Evolutionary conservation across 108 stramenopile genomes (phyloP), one percentile per base, ranked within the genome.

Genomic region (Fragilaria crotonensis): DNA sequence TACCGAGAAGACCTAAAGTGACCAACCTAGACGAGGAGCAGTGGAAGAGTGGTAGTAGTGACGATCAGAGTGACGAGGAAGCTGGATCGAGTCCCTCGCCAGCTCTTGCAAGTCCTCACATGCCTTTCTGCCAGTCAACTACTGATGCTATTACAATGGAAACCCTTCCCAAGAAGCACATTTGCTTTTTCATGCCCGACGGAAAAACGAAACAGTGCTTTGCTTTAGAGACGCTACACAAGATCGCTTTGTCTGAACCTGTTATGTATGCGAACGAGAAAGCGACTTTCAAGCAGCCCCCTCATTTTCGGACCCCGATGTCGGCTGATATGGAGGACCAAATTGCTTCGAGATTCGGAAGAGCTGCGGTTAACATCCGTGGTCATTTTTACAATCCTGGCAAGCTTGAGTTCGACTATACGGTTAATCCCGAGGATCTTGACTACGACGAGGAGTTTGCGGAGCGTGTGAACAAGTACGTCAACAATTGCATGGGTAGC

Each of bases 241-340:
- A 76, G 19, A 81, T 85, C 48, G 89, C 89, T 2, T 63, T 84
- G 2, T 70, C 73, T 3, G 54, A 3, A n/a, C 23, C 52, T 30
- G 0, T 52, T 5, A 30, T 5, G 20, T 9, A 27, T 29, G 18
- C 3, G 27, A 25, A 20, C 33, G 36, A 25, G 21, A 33, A 21
- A 55, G 19, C 59, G 75, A 77, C 65, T 7, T 90, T 87, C 54
- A 52, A 84, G 29, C 89, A 91, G 54, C 89, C 89, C 5, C 89
- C 89, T 30, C 84, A 87, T 66, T 91, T 91, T 60, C 79, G 86
- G 18, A 67, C 84, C 0, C 68, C 67, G 29, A 85, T 87, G 79
- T 82, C 79, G 33, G 85, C 83, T 54, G 84, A 87, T 41, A 46
- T 91, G 49, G 22, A 83, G 19, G 89, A 91, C 68, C 89, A 87